A percentile compares a stretch with the other conserved stretches of the same genome.
phyloP scores from a whole-genome alignment of 768 basidiomycete species.

The Tricholoma bakamatsutake region DNA sequence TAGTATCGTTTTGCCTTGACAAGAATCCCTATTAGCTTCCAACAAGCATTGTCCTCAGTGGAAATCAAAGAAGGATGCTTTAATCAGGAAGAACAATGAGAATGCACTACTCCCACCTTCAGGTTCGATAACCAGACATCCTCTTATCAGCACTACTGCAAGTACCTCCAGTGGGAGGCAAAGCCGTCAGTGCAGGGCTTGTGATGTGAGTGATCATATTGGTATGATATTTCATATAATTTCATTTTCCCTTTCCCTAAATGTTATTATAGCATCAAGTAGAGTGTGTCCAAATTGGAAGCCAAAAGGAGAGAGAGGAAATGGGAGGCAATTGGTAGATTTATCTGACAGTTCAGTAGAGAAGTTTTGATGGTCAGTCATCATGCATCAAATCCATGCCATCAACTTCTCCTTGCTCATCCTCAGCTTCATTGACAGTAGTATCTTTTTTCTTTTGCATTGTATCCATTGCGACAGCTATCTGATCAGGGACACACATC shows the following conservation, averaged over 20 bases:
- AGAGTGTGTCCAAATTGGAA: neutral
- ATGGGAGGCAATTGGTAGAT: neutral
- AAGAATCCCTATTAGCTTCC: neutral
- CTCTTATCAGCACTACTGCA: neutral
- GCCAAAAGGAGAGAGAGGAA: neutral
- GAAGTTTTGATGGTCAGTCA: neutral
- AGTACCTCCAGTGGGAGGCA: neutral
- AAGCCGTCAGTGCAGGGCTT: neutral
- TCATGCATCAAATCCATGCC: neutral
- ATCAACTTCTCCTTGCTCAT: neutral
- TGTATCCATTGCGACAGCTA: constrained; percentile 1
- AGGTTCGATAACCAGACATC: neutral
- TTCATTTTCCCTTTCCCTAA: neutral
- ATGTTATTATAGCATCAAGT: neutral
- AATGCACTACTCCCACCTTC: neutral
- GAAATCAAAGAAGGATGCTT: neutral
- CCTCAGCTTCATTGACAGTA: neutral
- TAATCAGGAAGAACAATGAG: neutral
- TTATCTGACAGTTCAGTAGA: neutral
- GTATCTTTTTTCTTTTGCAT: neutral
- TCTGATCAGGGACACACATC: constrained; percentile 8
- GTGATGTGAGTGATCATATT: neutral
- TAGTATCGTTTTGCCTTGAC: neutral
- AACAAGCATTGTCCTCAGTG: neutral
- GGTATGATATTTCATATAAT: neutral